phyloP scores from a whole-genome alignment of 2,329 filamentous ascomycete genomes.

The Phialophora tarda region DNA sequence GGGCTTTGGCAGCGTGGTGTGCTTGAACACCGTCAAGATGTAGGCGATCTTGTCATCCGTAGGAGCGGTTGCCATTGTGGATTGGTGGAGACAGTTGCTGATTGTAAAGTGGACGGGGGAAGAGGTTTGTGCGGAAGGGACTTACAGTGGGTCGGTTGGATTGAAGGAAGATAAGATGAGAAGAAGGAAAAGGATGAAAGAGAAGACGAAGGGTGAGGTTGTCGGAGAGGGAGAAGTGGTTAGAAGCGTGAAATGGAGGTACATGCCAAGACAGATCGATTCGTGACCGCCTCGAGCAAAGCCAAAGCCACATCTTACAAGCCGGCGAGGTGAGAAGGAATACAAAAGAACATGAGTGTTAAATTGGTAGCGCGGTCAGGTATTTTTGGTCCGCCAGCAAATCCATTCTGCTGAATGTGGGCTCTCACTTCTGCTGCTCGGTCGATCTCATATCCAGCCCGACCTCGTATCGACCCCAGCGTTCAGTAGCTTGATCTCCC shows the following conservation, averaged over 20 bases:
- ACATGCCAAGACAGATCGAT: background rate
- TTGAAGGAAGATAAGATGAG: background rate
- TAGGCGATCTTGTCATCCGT: slow-evolving; percentile 3
- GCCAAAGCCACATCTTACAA: background rate
- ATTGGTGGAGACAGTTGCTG: background rate
- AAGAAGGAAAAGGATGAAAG: background rate
- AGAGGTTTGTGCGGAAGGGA: background rate
- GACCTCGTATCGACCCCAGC: background rate
- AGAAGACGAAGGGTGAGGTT: background rate
- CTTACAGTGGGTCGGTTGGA: background rate
- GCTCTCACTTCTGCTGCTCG: background rate
- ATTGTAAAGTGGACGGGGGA: background rate
- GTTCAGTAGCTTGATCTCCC: background rate
- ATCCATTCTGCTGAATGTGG: background rate
- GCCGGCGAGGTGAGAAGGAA: background rate
- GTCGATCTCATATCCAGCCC: background rate
- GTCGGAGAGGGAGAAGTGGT: background rate
- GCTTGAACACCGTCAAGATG: background rate
- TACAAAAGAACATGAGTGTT: background rate
- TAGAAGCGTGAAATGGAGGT: background rate
- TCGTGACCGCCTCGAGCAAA: background rate
- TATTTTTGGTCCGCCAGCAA: background rate
- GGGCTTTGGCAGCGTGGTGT: background rate
- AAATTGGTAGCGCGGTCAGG: background rate
- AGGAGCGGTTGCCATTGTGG: background rate